A percentile compares a stretch with the other conserved stretches of the same genome.
Evolutionary conservation across 495 filamentous ascomycete genomes (phyloP).

Genomic region (Hypoxylon trugodes): DNA sequence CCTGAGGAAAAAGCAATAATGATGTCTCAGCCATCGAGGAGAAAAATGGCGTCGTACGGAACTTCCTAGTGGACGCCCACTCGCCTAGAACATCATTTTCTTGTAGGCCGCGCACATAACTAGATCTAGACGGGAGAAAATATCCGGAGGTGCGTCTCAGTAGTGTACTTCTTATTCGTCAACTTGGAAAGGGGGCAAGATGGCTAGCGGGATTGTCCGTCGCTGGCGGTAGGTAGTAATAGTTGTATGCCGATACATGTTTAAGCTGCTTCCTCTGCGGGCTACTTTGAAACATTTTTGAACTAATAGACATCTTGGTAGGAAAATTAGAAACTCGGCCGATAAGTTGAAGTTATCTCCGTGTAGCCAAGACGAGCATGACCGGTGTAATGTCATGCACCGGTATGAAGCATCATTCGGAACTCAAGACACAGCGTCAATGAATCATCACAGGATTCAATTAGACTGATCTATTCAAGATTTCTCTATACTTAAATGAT

Average conservation of each 20-base stretch:
- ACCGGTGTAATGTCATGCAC: no score
- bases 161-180: background rate
- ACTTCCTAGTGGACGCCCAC: slow-evolving; percentile 21
- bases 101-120: background rate
- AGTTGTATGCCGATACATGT: background rate
- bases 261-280: background rate
- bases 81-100: background rate
- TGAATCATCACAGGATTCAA: no score
- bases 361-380: no score
- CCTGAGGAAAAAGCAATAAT: slow-evolving; percentile 21
- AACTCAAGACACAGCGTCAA: no score
- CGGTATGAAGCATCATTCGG: no score
- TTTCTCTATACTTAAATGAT: no score
- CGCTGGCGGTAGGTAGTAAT: background rate
- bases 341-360: no score
- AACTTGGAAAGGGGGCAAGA: background rate
- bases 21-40: background rate
- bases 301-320: no score
- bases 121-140: background rate
- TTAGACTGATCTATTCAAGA: no score
- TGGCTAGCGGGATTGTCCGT: background rate
- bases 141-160: slow-evolving; percentile 3
- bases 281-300: no score
- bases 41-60: background rate
- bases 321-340: no score